Percentiles rank a stretch among this genome's conserved stretches.
Evolutionary conservation across 208 protist species (phyloP).

Genomic region (Acanthamoeba royreba): DNA sequence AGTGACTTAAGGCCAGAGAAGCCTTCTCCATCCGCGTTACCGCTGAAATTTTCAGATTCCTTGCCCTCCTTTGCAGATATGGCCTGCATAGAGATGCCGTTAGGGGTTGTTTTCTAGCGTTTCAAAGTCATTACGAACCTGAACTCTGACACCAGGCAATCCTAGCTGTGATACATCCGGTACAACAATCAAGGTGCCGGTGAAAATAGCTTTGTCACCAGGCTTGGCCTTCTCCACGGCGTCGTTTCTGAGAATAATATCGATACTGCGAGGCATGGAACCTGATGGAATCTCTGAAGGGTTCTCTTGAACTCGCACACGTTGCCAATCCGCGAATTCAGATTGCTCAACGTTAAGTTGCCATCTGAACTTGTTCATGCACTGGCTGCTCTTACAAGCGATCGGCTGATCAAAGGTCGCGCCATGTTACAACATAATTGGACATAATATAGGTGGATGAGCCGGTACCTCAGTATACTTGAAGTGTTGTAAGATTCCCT

Average conservation of each 20-base stretch:
- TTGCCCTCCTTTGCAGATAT: not conserved
- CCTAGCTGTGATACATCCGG: conserved; percentile 94
- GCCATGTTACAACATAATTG: not conserved
- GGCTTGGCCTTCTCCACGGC: conserved; percentile 97
- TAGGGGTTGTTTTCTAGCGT: not conserved
- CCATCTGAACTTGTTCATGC: conserved; percentile 90
- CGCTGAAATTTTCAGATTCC: not conserved
- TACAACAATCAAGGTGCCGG: conserved; percentile 97
- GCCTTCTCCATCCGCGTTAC: conserved; percentile 78
- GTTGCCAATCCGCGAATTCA: conserved; percentile 98
- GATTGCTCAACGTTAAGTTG: conserved; percentile 83
- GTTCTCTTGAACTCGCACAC: conserved; percentile 95
- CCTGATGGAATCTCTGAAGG: conserved; percentile 93
- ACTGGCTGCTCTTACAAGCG: conserved; percentile 86
- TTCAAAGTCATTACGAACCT: not conserved
- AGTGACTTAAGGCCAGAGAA: conserved; percentile 93
- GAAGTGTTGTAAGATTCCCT: conserved; percentile 95
- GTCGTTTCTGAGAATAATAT: conserved; percentile 96
- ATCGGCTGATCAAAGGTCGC: conserved; percentile 73
- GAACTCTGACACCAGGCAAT: conserved; percentile 16
- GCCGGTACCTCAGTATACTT: conserved; percentile 92
- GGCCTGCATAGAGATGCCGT: not conserved
- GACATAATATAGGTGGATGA: not conserved
- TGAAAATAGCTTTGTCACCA: conserved; percentile 94
- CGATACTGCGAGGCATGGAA: conserved; percentile 91